phyloP scores from a whole-genome alignment of 306 rosid genomes.

The Quercus parvula region DNA sequence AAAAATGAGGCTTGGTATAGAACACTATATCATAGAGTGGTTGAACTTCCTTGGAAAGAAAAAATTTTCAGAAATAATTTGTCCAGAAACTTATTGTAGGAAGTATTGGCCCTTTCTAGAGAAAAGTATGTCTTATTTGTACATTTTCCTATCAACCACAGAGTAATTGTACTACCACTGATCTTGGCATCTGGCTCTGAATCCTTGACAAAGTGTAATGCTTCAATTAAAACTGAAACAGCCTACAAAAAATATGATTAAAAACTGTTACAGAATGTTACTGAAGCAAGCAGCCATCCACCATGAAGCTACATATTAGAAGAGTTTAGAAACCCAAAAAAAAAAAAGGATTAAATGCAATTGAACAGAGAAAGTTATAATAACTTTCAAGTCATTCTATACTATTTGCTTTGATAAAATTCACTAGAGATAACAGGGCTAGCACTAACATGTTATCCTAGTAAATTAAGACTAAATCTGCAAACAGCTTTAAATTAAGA shows the following conservation, averaged over 20 bases:
- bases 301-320: constrained; percentile 16
- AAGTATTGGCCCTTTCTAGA: not conserved
- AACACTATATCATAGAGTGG: not conserved
- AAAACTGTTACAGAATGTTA: constrained; percentile 2
- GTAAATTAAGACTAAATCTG: not conserved
- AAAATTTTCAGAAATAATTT: not conserved
- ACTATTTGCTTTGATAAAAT: not conserved
- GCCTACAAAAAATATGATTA: constrained; percentile 51
- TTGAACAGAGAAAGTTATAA: not conserved
- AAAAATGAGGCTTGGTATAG: not conserved
- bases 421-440: not conserved
- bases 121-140: not conserved
- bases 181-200: constrained; percentile 60
- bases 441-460: not conserved
- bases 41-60: not conserved
- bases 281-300: constrained; percentile 10
- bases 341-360: not conserved
- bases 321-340: not conserved
- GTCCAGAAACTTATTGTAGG: not conserved
- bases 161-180: constrained; percentile 48
- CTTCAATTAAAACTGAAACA: constrained; percentile 72
- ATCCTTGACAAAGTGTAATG: constrained; percentile 71
- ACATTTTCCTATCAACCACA: constrained; percentile 9
- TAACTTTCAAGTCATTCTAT: not conserved
- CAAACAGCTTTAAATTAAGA: not conserved